phyloP scores from a whole-genome alignment of 208 protist genomes.

The Trypanosoma conorhini region DNA sequence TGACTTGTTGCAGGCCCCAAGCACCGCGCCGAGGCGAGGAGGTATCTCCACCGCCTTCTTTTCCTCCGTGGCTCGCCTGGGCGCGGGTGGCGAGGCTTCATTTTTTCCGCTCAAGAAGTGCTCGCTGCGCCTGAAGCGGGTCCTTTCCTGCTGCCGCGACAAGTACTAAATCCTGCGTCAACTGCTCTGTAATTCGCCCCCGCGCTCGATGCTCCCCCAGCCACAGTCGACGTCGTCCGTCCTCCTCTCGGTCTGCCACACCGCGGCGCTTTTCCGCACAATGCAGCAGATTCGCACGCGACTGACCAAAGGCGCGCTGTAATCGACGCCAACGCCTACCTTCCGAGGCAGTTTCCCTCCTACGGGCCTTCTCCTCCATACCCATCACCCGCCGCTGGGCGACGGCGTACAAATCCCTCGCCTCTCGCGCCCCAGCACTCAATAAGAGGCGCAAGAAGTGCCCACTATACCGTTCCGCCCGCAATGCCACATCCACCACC shows the following conservation, averaged over 20 bases:
- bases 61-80: too few relatives aligned
- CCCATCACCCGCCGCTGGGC: neutral
- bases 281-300: neutral
- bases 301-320: neutral
- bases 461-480: conserved; percentile 17
- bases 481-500: conserved; percentile 43
- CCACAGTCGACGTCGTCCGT: conserved; percentile 10
- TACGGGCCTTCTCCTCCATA: neutral
- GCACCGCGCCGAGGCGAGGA: neutral
- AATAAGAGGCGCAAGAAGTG: conserved; percentile 39
- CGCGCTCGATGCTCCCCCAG: conserved; percentile 6
- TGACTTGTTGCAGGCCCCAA: too few relatives aligned
- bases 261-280: neutral
- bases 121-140: neutral
- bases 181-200: neutral
- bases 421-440: conserved; percentile 28
- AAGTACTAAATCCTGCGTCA: neutral
- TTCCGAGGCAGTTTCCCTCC: neutral
- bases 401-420: conserved; percentile 4
- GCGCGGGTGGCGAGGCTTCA: too few relatives aligned
- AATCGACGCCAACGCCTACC: neutral
- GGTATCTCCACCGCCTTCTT: too few relatives aligned
- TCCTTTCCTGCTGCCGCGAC: neutral
- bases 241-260: conserved; percentile 1
- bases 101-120: too few relatives aligned